These are phyloP conservation scores for Heliamphora exappendiculata DNA, from an alignment of 148 eudicot genomes.

Conservation along the genomic window DNA sequence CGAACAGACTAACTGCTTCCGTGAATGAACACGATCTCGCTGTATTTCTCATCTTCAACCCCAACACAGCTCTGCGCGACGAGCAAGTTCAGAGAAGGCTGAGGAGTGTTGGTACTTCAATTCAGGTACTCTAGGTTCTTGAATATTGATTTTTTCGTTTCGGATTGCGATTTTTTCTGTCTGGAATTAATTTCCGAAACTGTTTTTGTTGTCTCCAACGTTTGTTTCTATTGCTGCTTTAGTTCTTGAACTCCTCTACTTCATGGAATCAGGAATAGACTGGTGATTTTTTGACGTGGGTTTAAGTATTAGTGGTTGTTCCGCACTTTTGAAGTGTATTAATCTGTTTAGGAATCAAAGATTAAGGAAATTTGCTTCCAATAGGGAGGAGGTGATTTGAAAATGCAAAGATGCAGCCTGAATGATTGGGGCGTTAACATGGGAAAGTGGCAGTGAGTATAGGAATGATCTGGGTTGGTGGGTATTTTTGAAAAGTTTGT, in stretches of 20 bases:
- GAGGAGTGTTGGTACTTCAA: constrained; percentile 6
- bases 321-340: not conserved
- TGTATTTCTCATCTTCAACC: not conserved
- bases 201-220: not conserved
- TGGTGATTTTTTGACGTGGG: not conserved
- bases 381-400: not conserved
- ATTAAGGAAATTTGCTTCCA: not conserved
- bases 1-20: not conserved
- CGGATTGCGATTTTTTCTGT: not conserved
- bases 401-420: not conserved
- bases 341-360: not conserved
- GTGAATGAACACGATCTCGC: not conserved
- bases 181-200: not conserved
- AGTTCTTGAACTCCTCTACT: not conserved
- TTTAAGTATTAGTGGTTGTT: not conserved
- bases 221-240: not conserved
- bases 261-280: not conserved
- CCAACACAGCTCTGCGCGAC: not conserved
- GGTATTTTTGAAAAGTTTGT: not conserved
- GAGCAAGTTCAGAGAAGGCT: not conserved
- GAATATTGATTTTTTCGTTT: not conserved
- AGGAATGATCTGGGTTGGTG: not conserved
- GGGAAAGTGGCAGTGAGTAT: not conserved
- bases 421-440: not conserved
- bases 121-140: constrained; percentile 6